Percentiles rank a stretch among this genome's conserved stretches.
These are phyloP conservation scores for Sungouiozyma intestinalis DNA, from an alignment of 805 yeast species.

Conservation along the genomic window DNA sequence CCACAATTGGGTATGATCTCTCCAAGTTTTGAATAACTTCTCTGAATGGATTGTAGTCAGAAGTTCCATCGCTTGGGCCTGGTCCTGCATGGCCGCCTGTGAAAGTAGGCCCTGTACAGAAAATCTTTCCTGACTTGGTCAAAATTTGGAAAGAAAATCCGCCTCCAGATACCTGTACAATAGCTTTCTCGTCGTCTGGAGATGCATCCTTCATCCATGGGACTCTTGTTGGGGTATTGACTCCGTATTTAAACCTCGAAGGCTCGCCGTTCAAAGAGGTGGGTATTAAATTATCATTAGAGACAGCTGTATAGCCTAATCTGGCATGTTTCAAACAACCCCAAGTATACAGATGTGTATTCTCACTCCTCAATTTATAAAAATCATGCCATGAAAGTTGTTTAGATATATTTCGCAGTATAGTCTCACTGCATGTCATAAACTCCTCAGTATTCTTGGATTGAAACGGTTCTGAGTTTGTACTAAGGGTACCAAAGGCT, in stretches of 20 bases:
- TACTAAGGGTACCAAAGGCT: slow-evolving; percentile 17
- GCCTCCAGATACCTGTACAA: slow-evolving; percentile 39
- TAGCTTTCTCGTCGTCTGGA: slow-evolving; percentile 6
- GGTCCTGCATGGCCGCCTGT: slow-evolving; percentile 35
- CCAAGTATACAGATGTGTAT: slow-evolving; percentile 25
- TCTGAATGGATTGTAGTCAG: slow-evolving; percentile 29
- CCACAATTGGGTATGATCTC: slow-evolving; percentile 12
- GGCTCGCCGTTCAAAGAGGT: slow-evolving; percentile 14
- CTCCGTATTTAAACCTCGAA: slow-evolving; percentile 19
- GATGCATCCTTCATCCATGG: slow-evolving; percentile 16
- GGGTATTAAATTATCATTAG: slow-evolving; percentile 13
- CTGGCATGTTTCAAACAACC: slow-evolving; percentile 26
- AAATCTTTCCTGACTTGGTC: slow-evolving; percentile 45
- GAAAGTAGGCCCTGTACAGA: slow-evolving; percentile 40
- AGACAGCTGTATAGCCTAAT: slow-evolving; percentile 21
- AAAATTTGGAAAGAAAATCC: slow-evolving; percentile 56
- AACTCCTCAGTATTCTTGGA: slow-evolving; percentile 11
- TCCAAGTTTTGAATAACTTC: slow-evolving; percentile 19
- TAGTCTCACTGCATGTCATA: slow-evolving; percentile 20
- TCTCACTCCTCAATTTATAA: slow-evolving; percentile 14
- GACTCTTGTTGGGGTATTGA: slow-evolving; percentile 21
- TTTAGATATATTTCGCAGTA: slow-evolving; percentile 13
- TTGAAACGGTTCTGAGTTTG: slow-evolving; percentile 24
- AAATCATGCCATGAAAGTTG: slow-evolving; percentile 19
- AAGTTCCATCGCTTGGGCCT: slow-evolving; percentile 28